phyloP scores from a whole-genome alignment of 441 rosid genomes.

The California macrophylla region DNA sequence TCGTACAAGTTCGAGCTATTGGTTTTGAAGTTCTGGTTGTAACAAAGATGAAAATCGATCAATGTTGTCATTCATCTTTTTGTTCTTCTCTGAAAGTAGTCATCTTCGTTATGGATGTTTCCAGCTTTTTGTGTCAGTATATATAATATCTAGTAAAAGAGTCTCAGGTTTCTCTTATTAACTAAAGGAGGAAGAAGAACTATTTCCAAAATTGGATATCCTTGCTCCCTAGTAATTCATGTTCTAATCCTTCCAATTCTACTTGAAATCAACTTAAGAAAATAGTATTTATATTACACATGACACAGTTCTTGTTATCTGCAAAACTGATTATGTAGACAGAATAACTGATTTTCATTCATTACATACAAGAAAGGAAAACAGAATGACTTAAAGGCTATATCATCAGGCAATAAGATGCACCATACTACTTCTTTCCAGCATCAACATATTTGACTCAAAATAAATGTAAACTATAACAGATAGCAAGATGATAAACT shows the following conservation, averaged over 20 bases:
- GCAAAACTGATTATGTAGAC: background rate
- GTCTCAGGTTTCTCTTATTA: background rate
- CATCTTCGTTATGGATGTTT: no score
- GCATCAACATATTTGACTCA: background rate
- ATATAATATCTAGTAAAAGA: background rate
- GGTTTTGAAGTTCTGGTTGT: no score
- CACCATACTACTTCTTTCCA: background rate
- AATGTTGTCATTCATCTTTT: no score
- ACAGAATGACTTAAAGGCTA: background rate
- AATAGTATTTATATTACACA: background rate
- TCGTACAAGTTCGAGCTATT: no score
- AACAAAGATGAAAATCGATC: no score
- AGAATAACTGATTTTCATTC: background rate
- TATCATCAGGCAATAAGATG: background rate
- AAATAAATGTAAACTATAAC: background rate
- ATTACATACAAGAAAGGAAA: background rate
- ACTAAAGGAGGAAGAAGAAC: background rate
- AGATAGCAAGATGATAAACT: background rate
- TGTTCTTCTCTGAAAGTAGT: no score
- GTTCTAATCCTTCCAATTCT: no score
- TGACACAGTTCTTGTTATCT: background rate
- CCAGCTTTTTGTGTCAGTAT: no score
- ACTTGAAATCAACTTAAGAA: background rate
- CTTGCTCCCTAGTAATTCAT: no score
- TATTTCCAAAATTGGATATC: background rate